A percentile compares a stretch with the other conserved stretches of the same genome.
Conservation (phyloP, 768 basidiomycete genomes). For the Auriculariales sp. region DNA sequence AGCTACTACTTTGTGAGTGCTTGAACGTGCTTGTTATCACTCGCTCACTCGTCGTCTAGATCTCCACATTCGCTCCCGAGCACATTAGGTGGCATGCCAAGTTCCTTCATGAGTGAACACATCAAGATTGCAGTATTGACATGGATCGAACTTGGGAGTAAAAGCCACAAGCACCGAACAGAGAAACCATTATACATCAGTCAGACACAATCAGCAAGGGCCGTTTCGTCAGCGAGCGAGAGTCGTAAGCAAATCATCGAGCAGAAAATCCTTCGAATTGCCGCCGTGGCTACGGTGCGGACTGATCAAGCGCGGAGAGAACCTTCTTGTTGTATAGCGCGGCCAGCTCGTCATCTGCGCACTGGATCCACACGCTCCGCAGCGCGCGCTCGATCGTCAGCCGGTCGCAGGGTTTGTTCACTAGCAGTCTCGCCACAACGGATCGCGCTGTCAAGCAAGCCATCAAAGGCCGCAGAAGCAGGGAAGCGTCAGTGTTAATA, state of each 20-base stretch:
- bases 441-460: slow-evolving; percentile 30
- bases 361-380: slow-evolving; percentile 48
- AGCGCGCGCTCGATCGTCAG: slow-evolving; percentile 52
- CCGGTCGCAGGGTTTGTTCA: slow-evolving; percentile 40
- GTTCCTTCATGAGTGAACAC: slow-evolving; percentile 60
- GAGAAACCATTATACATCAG: slow-evolving; percentile 3
- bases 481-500: too few relatives aligned
- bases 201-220: slow-evolving; percentile 1
- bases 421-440: slow-evolving; percentile 46
- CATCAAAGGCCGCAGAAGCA: too few relatives aligned
- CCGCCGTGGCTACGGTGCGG: too few relatives aligned
- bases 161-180: not conserved
- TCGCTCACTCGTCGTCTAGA: slow-evolving; percentile 25
- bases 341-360: slow-evolving; percentile 46
- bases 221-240: not conserved
- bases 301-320: too few relatives aligned
- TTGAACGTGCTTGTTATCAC: not conserved
- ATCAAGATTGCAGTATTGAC: not conserved
- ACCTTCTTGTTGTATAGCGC: slow-evolving; percentile 36
- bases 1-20: slow-evolving; percentile 70
- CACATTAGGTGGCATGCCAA: slow-evolving; percentile 88
- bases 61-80: slow-evolving; percentile 80
- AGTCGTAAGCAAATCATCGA: not conserved
- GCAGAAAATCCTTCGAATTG: too few relatives aligned
- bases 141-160: not conserved